A percentile compares a stretch with the other conserved stretches of the same genome.
Conservation (phyloP, 1,284 basidiomycete species). For the Trametes pubescens region DNA sequence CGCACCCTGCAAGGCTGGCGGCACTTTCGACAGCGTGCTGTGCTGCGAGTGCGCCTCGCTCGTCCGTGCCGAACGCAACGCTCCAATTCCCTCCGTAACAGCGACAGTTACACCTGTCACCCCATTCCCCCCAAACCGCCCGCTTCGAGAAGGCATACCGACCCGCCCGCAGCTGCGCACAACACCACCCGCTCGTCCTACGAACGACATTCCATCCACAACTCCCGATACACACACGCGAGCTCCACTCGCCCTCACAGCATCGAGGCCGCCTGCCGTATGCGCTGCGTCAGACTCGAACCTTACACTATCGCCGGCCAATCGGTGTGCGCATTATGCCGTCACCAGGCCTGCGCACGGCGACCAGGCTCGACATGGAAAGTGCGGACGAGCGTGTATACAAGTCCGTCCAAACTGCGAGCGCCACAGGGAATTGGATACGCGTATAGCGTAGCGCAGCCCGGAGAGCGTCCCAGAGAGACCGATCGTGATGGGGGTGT, state of each 20-base stretch:
- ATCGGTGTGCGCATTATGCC: constrained; percentile 4
- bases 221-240: background rate
- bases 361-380: background rate
- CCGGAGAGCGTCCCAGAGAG: background rate
- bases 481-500: too few relatives aligned
- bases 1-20: background rate
- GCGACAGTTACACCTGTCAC: background rate
- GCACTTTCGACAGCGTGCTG: background rate
- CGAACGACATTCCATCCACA: background rate
- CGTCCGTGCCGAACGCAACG: background rate
- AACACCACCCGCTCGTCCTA: background rate
- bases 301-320: constrained; percentile 18
- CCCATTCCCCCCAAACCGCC: background rate
- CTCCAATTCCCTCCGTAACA: background rate
- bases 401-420: constrained; percentile 6
- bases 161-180: too few relatives aligned
- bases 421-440: background rate
- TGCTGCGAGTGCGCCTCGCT: constrained; percentile 4
- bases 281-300: constrained; percentile 4
- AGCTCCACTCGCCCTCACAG: constrained; percentile 8
- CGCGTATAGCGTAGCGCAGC: background rate
- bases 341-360: background rate
- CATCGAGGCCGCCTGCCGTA: background rate
- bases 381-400: background rate
- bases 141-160: background rate